Base-by-base conservation (phyloP, 2,329 filamentous ascomycete genomes). In the Cladosporium sp. region DNA sequence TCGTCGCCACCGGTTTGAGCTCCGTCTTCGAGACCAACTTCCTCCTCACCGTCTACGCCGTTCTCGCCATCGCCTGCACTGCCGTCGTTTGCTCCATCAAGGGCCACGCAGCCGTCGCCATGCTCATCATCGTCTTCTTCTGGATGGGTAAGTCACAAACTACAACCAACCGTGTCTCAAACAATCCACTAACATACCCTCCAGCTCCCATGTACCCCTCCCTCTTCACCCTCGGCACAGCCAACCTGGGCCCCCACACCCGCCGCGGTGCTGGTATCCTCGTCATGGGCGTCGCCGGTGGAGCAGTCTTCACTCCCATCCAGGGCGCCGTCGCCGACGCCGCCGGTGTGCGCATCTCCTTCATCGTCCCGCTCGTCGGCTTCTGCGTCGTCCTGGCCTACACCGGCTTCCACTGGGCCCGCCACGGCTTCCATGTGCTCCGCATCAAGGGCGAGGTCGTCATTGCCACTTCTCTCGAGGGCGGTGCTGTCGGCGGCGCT, bases 321-420 rank as follows among this genome's bases (percentile, higher is more conserved):
- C 64, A 66, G 53, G 66, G 64, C 49, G 67, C 65, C 45, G 62
- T 72, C 38, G 70, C 69, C 35, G 69, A 71, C 53, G 57, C 66
- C 5, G 66, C 59, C 38, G 61, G 57, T 48, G 73, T 69, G 20
- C 58, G 69, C 4, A 70, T 72, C 59, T 72, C 69, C 12, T 74
- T 73, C 59, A 49, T 74, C 19, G 70, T 73, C 1, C 71, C 72
- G 4, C 60, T 73, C 12, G 63, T 70, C 46, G 71, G 71, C 18
- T 74, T 74, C 59, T 50, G 68, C 29, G 67, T 69, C 38, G 72
- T 68, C 13, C 59, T 68, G 18, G 59, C 43, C n/a, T 68, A 67
- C 58, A 62, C 61, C 35, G 52, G 51, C 18, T 60, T 55, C 54
- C 62, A 65, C 60, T 68, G 66, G 66, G 53, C 52, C 45, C 45